Evolutionary conservation across 2,329 filamentous ascomycete genomes (phyloP).

Genomic region (Verticillium nubilum): DNA sequence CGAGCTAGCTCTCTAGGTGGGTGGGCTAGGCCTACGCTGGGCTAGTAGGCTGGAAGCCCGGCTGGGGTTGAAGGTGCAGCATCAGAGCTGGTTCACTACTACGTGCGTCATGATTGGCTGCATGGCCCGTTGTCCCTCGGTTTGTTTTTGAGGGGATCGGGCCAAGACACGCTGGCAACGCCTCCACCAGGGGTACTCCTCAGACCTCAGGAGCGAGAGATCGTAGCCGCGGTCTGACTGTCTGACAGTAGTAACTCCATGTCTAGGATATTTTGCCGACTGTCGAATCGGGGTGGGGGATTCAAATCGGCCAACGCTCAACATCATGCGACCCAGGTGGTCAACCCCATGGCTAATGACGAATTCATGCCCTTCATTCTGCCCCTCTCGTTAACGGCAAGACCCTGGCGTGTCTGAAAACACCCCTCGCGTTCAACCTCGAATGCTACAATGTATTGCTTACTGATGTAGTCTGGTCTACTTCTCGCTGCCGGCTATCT

Average conservation of each 20-base stretch:
- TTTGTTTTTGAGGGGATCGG: not conserved
- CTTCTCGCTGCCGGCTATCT: too few relatives aligned
- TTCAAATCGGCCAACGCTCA: not conserved
- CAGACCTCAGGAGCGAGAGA: not conserved
- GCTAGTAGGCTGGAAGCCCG: not conserved
- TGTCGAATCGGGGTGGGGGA: not conserved
- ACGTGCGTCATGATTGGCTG: not conserved
- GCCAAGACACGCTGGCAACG: not conserved
- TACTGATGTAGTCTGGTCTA: not conserved
- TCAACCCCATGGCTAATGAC: not conserved
- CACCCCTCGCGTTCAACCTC: not conserved
- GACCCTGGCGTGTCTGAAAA: not conserved
- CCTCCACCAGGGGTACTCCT: not conserved
- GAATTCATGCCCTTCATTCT: not conserved
- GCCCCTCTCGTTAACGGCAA: not conserved
- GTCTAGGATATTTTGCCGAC: too few relatives aligned
- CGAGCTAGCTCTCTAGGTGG: not conserved
- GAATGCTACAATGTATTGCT: not conserved
- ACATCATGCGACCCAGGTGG: not conserved
- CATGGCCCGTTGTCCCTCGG: not conserved
- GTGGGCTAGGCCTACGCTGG: not conserved
- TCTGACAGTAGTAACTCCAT: too few relatives aligned
- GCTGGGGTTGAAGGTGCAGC: not conserved
- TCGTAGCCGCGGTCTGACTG: not conserved
- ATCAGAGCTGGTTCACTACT: not conserved